Evolutionary conservation across 331 rosid species (phyloP).

Genomic region (Pyrus hybrid): DNA sequence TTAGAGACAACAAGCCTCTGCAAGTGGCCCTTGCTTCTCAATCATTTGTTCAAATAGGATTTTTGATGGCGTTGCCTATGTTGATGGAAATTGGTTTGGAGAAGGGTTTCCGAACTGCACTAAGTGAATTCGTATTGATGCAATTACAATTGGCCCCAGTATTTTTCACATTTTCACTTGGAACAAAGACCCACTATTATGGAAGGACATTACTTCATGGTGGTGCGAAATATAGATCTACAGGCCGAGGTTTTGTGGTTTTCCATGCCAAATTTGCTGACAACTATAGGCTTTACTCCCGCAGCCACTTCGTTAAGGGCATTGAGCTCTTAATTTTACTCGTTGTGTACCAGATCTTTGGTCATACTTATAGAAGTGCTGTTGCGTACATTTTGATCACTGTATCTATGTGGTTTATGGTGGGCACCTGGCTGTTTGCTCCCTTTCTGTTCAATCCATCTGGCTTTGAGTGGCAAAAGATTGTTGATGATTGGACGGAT

Average conservation of each 20-base stretch:
- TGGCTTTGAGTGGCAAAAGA: conserved; percentile 99
- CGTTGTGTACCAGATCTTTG: conserved; percentile 81
- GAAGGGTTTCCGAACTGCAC: too few relatives aligned
- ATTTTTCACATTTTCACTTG: conserved; percentile 92
- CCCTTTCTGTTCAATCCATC: conserved; percentile 97
- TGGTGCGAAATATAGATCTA: conserved; percentile 91
- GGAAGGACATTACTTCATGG: conserved; percentile 98
- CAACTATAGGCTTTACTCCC: conserved; percentile 92
- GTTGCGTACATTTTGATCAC: conserved; percentile 92
- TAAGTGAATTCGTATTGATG: too few relatives aligned
- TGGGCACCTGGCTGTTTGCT: conserved; percentile 97
- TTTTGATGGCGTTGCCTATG: conserved; percentile 95
- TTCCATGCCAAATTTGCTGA: conserved; percentile 99
- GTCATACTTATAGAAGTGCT: conserved; percentile 63
- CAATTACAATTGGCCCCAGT: too few relatives aligned
- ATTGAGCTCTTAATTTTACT: conserved; percentile 89
- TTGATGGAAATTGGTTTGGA: conserved; percentile 84
- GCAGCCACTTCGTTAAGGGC: conserved; percentile 98
- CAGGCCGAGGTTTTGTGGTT: conserved; percentile 98
- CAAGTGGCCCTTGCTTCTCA: conserved; percentile 99
- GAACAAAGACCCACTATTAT: conserved; percentile 93
- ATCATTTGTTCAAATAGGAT: conserved; percentile 95
- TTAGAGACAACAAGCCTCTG: conserved; percentile 93
- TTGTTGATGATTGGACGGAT: conserved; percentile 99
- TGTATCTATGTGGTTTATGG: conserved; percentile 99